Base-by-base conservation (phyloP, 192 early-diverging fungal genomes). In the Chytriomyces confervae region DNA sequence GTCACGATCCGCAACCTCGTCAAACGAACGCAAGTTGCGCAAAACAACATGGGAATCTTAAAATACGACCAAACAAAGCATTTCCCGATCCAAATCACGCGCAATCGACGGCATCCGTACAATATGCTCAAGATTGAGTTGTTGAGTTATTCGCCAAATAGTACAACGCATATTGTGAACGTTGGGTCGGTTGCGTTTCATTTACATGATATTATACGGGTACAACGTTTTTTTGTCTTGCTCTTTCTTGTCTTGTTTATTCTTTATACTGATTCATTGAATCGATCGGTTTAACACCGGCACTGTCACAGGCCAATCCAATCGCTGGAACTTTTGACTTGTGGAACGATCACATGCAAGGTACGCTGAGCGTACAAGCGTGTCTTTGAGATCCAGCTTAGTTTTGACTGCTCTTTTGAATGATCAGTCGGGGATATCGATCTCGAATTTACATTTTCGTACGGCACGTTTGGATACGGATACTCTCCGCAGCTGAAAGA, bases 381-480 rank as follows among this genome's bases (percentile, higher is more conserved):
- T 23, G 29, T 36, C 62, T 86, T 85, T 80, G 11, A 62, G 68
- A 7, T 50, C 50, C 57, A 75, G 62, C 65, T 16, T 73, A 61
- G 7, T 80, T 79, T 81, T 46, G 50, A 73, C 3, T 69, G 79
- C 6, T 6, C 62, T 0, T 84, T 50, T 44, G 82, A 84, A 64
- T 16, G 84, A 13, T 82, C 64, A 81, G 77, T 87, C 1, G 86
- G 86, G 20, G 74, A 79, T 23, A 78, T 86, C 20, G 77, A 82
- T 50, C 66, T 87, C 49, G 86, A 87, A 50, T 62, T 87, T 16
- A 87, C 86, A 6, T 86, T 79, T 61, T 80, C 83, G 50, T 87
- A 87, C 66, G 86, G 86, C 2, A 48, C 53, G 23, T 87, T 87
- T 66, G 86, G 86, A n/a, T 87, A 87, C 61, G 86, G 86, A 8